phyloP scores from a whole-genome alignment of 2,329 filamentous ascomycete genomes.

The Ophiostoma novo-ulmi region DNA sequence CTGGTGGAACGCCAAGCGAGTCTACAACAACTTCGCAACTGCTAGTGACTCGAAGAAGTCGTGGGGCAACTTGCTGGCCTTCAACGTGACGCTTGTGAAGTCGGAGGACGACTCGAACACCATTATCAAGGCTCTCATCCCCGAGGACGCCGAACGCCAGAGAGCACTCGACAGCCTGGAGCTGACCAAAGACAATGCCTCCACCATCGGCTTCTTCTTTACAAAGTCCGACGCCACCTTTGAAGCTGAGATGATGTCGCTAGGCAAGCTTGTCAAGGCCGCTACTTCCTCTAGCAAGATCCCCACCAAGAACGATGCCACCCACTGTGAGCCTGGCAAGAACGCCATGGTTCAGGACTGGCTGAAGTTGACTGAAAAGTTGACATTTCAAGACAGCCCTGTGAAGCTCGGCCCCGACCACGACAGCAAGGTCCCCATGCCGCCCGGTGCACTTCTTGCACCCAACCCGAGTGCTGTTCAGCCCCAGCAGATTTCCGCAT shows the following conservation, averaged over 20 bases:
- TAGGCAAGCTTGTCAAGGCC: constrained; percentile 24
- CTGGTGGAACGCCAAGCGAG: constrained; percentile 25
- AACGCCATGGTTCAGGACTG: constrained; percentile 7
- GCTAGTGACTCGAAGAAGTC: background rate
- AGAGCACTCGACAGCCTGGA: constrained; percentile 14
- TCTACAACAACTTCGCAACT: constrained; percentile 24
- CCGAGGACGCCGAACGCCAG: constrained; percentile 14
- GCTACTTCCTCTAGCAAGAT: background rate
- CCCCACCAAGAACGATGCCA: background rate
- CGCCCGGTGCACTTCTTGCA: background rate
- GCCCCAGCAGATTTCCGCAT: constrained; percentile 27
- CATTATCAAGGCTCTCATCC: constrained; percentile 20
- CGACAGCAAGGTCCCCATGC: constrained; percentile 1
- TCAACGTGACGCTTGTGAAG: constrained; percentile 23
- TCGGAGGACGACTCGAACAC: constrained; percentile 12
- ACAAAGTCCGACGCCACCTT: constrained; percentile 26
- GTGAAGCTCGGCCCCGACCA: background rate
- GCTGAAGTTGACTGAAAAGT: background rate
- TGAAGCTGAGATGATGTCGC: constrained; percentile 26
- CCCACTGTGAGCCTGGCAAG: background rate
- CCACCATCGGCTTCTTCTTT: constrained; percentile 24
- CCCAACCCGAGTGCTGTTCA: constrained; percentile 20
- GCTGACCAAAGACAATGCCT: constrained; percentile 21
- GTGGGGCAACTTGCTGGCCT: constrained; percentile 24
- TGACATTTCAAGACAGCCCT: background rate